A percentile compares a stretch with the other conserved stretches of the same genome.
These are phyloP conservation scores for Fusarium decemcellulare DNA, from an alignment of 2,329 filamentous ascomycete genomes.

Conservation along the genomic window DNA sequence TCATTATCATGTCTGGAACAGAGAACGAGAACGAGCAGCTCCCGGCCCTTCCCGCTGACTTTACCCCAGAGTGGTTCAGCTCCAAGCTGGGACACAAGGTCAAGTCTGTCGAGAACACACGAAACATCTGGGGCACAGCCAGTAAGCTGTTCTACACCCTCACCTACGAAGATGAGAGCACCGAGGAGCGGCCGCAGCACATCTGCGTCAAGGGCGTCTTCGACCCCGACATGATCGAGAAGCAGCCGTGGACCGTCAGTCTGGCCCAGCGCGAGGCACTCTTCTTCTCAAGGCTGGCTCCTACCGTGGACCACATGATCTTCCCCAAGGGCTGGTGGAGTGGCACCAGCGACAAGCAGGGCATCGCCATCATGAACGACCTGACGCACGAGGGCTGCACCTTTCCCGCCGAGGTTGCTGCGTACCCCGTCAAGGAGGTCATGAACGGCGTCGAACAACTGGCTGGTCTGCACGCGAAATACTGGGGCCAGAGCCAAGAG, in stretches of 20 bases:
- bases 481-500: slow-evolving; percentile 48
- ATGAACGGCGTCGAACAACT: slow-evolving; percentile 56
- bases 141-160: slow-evolving; percentile 49
- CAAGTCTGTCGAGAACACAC: slow-evolving; percentile 42
- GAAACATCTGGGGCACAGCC: slow-evolving; percentile 47
- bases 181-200: slow-evolving; percentile 16
- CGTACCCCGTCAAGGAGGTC: slow-evolving; percentile 51
- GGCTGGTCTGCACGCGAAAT: slow-evolving; percentile 56
- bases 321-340: slow-evolving; percentile 56
- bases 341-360: slow-evolving; percentile 52
- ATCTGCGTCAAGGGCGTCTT: slow-evolving; percentile 58
- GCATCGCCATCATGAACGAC: slow-evolving; percentile 57
- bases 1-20: slow-evolving; percentile 18
- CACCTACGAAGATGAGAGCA: slow-evolving; percentile 45
- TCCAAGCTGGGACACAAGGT: slow-evolving; percentile 37
- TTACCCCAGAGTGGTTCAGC: slow-evolving; percentile 45
- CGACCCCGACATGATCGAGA: slow-evolving; percentile 50
- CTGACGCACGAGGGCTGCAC: slow-evolving; percentile 49
- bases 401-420: slow-evolving; percentile 51
- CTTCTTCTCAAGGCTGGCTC: slow-evolving; percentile 54
- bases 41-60: slow-evolving; percentile 37
- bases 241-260: slow-evolving; percentile 44
- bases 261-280: slow-evolving; percentile 54
- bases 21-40: slow-evolving; percentile 19
- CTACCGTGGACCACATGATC: slow-evolving; percentile 48